phyloP scores from a whole-genome alignment of 768 basidiomycete species.

The Podaxis carcinomalis region DNA sequence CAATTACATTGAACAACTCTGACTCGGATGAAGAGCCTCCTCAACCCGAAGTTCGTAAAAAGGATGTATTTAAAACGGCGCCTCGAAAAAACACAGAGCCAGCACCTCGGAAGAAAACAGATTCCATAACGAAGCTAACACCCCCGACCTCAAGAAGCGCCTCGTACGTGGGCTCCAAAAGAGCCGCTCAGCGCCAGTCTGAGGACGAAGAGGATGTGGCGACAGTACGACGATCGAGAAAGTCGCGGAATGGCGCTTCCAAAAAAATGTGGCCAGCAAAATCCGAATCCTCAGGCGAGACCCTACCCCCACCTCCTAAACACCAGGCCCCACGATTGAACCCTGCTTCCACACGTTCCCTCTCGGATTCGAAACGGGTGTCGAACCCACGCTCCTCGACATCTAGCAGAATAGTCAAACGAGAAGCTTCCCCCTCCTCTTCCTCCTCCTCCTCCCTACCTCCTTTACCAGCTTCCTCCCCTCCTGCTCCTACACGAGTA shows the following conservation, averaged over 20 bases:
- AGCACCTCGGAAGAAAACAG: not conserved
- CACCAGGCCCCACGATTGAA: not conserved
- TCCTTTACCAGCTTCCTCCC: too few relatives aligned
- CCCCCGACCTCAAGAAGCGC: not conserved
- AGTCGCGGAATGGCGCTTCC: not conserved
- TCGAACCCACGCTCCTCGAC: not conserved
- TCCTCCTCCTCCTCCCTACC: not conserved
- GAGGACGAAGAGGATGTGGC: not conserved
- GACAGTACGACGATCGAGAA: not conserved
- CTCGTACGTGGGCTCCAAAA: not conserved
- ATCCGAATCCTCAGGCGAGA: not conserved
- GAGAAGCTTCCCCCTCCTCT: not conserved
- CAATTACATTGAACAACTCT: not conserved
- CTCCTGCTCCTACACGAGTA: not conserved
- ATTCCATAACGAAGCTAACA: not conserved
- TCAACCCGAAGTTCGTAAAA: not conserved
- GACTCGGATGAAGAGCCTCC: slow-evolving; percentile 2
- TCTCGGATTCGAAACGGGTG: not conserved
- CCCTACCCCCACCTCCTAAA: not conserved
- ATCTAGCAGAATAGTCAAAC: not conserved
- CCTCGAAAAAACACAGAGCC: too few relatives aligned
- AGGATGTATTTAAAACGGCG: too few relatives aligned
- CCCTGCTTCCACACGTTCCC: not conserved
- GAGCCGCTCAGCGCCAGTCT: not conserved
- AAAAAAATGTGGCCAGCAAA: not conserved